Percentiles rank a stretch among this genome's conserved stretches.
phyloP scores from a whole-genome alignment of 495 filamentous ascomycete species.

The Podospora appendiculata region DNA sequence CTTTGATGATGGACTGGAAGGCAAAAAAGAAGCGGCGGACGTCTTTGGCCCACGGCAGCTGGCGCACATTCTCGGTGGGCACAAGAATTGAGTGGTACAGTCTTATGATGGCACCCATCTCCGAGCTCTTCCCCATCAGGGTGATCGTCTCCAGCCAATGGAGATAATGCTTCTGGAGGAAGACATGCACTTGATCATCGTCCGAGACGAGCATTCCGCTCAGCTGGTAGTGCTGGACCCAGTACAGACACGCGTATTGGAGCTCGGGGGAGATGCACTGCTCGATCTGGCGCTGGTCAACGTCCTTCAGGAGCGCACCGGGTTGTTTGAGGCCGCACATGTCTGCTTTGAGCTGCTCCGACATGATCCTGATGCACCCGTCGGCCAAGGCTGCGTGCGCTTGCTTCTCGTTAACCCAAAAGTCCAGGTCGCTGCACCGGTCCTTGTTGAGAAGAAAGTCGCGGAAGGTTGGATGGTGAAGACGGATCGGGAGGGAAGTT shows the following conservation, averaged over 20 bases:
- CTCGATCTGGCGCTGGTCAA: conserved; percentile 13
- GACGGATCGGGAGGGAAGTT: not conserved
- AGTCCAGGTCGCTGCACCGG: not conserved
- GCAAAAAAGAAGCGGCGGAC: conserved; percentile 22
- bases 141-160: conserved; percentile 20
- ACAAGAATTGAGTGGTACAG: not conserved
- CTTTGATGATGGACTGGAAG: conserved; percentile 16
- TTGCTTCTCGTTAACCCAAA: not conserved
- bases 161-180: conserved; percentile 13
- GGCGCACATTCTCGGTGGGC: not conserved
- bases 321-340: conserved; percentile 11
- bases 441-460: not conserved
- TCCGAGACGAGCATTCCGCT: conserved; percentile 8
- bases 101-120: not conserved
- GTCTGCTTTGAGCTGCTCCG: conserved; percentile 6
- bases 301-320: conserved; percentile 7
- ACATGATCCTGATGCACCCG: conserved; percentile 11
- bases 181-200: not conserved
- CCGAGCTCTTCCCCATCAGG: conserved; percentile 6
- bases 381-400: not conserved
- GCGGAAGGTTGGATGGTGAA: not conserved
- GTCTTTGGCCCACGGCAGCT: conserved; percentile 7
- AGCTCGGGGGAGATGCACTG: conserved; percentile 18
- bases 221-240: conserved; percentile 26
- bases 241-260: conserved; percentile 32